Evolutionary conservation across 768 basidiomycete genomes (phyloP).

Genomic region (Suillus paluster): DNA sequence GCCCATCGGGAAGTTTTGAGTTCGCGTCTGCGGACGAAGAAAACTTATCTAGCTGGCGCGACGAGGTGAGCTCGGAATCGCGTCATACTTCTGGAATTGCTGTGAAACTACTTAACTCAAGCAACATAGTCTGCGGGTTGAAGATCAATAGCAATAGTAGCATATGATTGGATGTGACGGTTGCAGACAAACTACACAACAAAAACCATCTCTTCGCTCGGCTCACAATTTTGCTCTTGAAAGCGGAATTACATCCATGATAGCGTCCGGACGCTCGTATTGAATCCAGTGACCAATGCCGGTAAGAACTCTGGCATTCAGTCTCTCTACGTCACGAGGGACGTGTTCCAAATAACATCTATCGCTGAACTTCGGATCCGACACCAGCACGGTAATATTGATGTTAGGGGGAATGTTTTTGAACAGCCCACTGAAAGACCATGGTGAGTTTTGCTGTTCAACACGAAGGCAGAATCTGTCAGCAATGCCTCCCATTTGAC

Average conservation of each 20-base stretch:
- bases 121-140: background rate
- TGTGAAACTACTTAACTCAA: too few species aligned
- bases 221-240: background rate
- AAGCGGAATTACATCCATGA: conserved; percentile 16
- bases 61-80: too few species aligned
- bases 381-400: conserved; percentile 19
- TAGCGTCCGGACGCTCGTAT: conserved; percentile 24
- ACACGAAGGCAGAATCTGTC: background rate
- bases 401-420: conserved; percentile 4
- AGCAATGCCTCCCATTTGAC: background rate
- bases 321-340: conserved; percentile 4
- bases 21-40: too few species aligned
- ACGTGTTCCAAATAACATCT: conserved; percentile 14
- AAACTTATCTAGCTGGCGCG: too few species aligned
- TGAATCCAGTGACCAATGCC: conserved; percentile 30
- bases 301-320: conserved; percentile 7
- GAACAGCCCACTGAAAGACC: conserved; percentile 19
- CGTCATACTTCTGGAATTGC: too few species aligned
- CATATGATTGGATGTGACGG: background rate
- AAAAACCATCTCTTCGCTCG: too few species aligned
- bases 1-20: too few species aligned
- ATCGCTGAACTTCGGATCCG: conserved; percentile 19
- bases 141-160: background rate
- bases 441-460: conserved; percentile 18
- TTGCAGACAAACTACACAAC: background rate